Percentiles rank a stretch among this genome's conserved stretches.
These are phyloP conservation scores for Escovopsis sp. DNA, from an alignment of 2,329 filamentous ascomycete genomes.

Conservation along the genomic window DNA sequence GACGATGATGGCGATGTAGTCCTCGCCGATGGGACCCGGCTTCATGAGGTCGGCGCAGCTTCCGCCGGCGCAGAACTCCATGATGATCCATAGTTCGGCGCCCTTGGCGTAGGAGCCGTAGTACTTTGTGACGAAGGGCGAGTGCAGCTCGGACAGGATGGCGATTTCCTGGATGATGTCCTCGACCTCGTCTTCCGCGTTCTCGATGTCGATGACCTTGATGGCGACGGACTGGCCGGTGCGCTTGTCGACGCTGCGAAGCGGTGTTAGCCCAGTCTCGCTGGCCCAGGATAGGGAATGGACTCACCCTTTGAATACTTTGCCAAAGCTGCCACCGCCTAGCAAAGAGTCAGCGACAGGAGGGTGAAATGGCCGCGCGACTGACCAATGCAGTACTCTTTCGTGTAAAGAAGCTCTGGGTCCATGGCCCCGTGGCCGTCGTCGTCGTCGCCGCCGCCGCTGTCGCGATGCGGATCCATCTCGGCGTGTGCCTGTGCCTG, in stretches of 20 bases:
- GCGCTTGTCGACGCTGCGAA: conserved; percentile 69
- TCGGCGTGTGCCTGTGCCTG: conserved; percentile 16
- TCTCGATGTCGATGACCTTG: conserved; percentile 97
- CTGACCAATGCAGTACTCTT: conserved; percentile 76
- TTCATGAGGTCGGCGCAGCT: conserved; percentile 95
- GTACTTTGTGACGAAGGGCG: conserved; percentile 93
- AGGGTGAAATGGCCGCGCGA: neutral
- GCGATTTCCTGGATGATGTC: conserved; percentile 99
- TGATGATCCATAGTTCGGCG: conserved; percentile 96
- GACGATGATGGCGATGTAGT: conserved; percentile 93
- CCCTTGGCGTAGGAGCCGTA: conserved; percentile 94
- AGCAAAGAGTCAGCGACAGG: conserved; percentile 12
- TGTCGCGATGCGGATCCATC: conserved; percentile 32
- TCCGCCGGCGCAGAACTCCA: conserved; percentile 96
- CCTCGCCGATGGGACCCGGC: conserved; percentile 77
- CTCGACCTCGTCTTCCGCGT: conserved; percentile 96
- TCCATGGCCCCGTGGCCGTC: conserved; percentile 44
- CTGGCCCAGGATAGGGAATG: neutral
- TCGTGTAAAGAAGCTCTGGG: conserved; percentile 84
- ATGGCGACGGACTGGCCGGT: conserved; percentile 91
- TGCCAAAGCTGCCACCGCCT: conserved; percentile 96
- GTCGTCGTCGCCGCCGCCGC: conserved; percentile 31
- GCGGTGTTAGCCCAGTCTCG: neutral
- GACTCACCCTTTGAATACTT: conserved; percentile 88
- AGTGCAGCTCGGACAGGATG: conserved; percentile 89